Conservation (phyloP, 176 grass and related monocot species). For the Avena atlantica region DNA sequence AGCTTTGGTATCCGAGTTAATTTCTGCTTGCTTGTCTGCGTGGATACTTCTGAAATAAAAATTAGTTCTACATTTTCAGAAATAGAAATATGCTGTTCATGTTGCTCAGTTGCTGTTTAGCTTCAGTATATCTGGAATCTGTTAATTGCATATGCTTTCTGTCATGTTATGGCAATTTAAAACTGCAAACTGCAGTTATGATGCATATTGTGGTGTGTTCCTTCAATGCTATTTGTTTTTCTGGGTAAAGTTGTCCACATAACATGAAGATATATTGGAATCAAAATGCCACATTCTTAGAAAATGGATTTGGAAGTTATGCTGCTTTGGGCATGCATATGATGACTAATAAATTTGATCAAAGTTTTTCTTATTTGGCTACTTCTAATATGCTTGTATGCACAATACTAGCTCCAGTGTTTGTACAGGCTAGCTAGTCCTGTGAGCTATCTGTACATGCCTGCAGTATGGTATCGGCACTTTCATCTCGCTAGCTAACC, state of each 20-base stretch:
- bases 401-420: not conserved
- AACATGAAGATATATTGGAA: not conserved
- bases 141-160: not conserved
- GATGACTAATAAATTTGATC: constrained; percentile 32
- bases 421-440: not conserved
- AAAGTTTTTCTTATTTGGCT: constrained; percentile 9
- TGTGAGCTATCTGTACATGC: not conserved
- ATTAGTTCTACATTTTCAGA: not conserved
- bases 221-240: not conserved
- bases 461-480: not conserved
- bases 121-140: not conserved
- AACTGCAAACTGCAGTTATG: constrained; percentile 9
- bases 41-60: not conserved
- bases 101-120: not conserved
- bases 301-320: not conserved
- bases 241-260: not conserved
- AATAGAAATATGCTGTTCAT: not conserved
- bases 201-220: not conserved
- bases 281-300: not conserved
- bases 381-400: not conserved
- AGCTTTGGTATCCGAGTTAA: not conserved
- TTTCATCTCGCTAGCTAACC: constrained; percentile 2
- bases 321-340: constrained; percentile 39
- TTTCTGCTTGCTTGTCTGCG: not conserved
- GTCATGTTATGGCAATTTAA: not conserved